These are phyloP conservation scores for Forsythia viridissima DNA, from an alignment of 257 asterid species.

Conservation along the genomic window DNA sequence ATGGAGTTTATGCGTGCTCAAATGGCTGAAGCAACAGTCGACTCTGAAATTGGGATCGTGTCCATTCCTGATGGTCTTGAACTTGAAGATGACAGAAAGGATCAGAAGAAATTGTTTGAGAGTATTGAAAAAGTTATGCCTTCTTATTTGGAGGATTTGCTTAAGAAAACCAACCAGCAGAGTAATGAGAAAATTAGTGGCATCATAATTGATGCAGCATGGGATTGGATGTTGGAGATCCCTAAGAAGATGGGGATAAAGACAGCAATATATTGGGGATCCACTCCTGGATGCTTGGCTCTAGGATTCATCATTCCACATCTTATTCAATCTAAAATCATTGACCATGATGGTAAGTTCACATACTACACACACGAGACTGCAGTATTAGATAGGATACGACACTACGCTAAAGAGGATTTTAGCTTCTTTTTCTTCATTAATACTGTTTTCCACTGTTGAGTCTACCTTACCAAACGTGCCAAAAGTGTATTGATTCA, in stretches of 20 bases:
- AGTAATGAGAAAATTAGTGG: constrained; percentile 31
- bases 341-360: constrained; percentile 40
- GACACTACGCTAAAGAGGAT: neutral
- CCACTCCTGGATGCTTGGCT: constrained; percentile 50
- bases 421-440: too few species aligned
- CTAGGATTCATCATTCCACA: constrained; percentile 37
- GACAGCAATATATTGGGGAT: constrained; percentile 45
- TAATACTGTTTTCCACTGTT: too few species aligned
- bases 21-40: constrained; percentile 12
- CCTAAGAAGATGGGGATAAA: constrained; percentile 53
- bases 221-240: constrained; percentile 35
- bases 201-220: constrained; percentile 43
- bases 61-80: constrained; percentile 46
- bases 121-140: constrained; percentile 36
- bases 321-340: constrained; percentile 29
- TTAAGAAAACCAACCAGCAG: neutral
- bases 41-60: constrained; percentile 24
- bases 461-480: too few species aligned
- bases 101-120: constrained; percentile 25
- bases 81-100: constrained; percentile 34
- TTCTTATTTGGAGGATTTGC: constrained; percentile 38
- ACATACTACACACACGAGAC: too few species aligned
- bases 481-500: neutral
- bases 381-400: neutral
- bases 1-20: constrained; percentile 22